These are phyloP conservation scores for Caulochytrium protostelioides DNA, from an alignment of 371 early-diverging fungal genomes.

Conservation along the genomic window DNA sequence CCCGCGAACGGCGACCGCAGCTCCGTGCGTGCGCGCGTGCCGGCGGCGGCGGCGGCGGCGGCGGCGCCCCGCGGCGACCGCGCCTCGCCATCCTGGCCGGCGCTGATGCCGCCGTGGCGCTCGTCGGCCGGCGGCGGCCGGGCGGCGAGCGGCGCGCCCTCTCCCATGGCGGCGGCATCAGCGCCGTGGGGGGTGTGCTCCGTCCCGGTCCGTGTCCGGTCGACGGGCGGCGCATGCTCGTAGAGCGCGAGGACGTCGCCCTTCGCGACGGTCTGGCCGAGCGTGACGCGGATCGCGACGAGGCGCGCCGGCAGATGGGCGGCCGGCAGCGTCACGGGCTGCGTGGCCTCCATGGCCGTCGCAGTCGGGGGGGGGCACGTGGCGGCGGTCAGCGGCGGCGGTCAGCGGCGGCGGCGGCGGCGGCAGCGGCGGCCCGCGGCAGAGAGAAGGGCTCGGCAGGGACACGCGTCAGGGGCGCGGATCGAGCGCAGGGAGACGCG, in stretches of 20 bases:
- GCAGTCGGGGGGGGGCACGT: neutral
- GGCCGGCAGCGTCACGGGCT: constrained; percentile 2
- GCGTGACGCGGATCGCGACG: constrained; percentile 6
- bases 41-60: too few relatives aligned
- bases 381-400: neutral
- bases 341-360: neutral
- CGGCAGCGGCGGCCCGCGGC: neutral
- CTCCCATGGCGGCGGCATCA: constrained; percentile 4
- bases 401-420: neutral
- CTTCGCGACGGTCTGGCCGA: constrained; percentile 2
- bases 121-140: too few relatives aligned
- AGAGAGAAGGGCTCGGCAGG: neutral
- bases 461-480: neutral
- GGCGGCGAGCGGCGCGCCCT: constrained; percentile 5
- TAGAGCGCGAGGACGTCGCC: constrained; percentile 7
- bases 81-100: too few relatives aligned
- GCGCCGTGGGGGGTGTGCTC: too few relatives aligned
- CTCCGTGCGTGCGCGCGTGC: too few relatives aligned
- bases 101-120: too few relatives aligned
- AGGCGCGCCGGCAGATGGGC: constrained; percentile 11
- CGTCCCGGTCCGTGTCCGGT: constrained; percentile 9
- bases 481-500: too few relatives aligned
- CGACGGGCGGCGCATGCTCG: constrained; percentile 7
- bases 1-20: neutral
- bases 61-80: too few relatives aligned